Evolutionary conservation across 192 early-diverging fungal genomes (phyloP).

Genomic region (Podila clonocystis): DNA sequence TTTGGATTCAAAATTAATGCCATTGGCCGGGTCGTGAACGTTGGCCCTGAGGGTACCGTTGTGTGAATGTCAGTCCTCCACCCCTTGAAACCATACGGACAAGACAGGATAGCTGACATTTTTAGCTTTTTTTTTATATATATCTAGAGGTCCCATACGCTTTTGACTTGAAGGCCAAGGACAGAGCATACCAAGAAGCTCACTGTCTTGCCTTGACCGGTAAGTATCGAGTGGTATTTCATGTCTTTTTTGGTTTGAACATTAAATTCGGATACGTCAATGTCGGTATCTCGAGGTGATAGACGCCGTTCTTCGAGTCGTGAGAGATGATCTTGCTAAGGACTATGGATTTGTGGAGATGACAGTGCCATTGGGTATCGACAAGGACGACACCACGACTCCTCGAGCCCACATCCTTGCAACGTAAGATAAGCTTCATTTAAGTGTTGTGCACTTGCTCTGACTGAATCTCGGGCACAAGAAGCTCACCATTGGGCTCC

Average conservation of each 20-base stretch:
- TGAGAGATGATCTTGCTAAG: slow-evolving; percentile 11
- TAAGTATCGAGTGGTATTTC: neutral
- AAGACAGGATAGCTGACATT: neutral
- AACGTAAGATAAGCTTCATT: slow-evolving; percentile 13
- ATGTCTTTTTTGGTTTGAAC: neutral
- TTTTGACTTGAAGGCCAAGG: slow-evolving; percentile 37
- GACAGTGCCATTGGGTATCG: slow-evolving; percentile 23
- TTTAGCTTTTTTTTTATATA: too few relatives aligned
- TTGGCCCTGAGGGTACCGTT: neutral
- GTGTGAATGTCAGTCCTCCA: neutral
- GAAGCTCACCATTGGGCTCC: neutral
- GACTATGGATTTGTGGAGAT: slow-evolving; percentile 19
- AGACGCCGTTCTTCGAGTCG: slow-evolving; percentile 9
- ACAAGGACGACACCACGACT: slow-evolving; percentile 10
- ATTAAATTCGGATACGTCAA: neutral
- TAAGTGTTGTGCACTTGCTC: neutral
- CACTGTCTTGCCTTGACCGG: slow-evolving; percentile 24
- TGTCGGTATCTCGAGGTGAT: neutral
- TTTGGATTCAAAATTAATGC: slow-evolving; percentile 23
- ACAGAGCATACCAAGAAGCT: slow-evolving; percentile 31
- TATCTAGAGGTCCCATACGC: slow-evolving; percentile 16
- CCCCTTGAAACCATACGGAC: neutral
- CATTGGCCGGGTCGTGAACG: slow-evolving; percentile 8
- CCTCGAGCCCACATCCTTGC: slow-evolving; percentile 26
- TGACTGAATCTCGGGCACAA: neutral